phyloP scores from a whole-genome alignment of 2,329 filamentous ascomycete genomes.

The Fusarium paranaense region DNA sequence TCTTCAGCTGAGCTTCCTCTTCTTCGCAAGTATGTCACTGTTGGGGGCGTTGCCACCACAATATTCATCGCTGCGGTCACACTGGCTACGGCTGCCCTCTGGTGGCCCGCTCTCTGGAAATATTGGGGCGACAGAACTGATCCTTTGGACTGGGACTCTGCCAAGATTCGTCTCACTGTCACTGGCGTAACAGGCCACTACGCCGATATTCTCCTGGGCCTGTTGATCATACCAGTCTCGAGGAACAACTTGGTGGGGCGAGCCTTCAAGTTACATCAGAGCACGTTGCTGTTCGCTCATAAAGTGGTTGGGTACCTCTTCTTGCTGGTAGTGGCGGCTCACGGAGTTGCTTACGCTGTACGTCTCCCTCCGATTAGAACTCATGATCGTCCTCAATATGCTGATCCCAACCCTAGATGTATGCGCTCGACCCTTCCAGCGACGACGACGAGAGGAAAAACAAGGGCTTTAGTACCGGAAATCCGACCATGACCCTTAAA shows the following conservation, averaged over 20 bases:
- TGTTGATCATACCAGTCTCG: constrained; percentile 16
- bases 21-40: constrained; percentile 1
- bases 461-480: constrained; percentile 4
- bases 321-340: background rate
- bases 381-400: background rate
- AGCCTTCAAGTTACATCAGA: constrained; percentile 12
- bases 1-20: constrained; percentile 3
- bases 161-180: constrained; percentile 12
- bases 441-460: background rate
- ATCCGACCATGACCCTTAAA: constrained; percentile 11
- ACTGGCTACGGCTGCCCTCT: constrained; percentile 3
- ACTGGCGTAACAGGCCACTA: constrained; percentile 18
- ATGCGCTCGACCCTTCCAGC: constrained; percentile 8
- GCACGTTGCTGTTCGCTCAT: constrained; percentile 7
- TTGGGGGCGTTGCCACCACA: background rate
- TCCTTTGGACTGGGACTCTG: constrained; percentile 12
- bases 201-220: constrained; percentile 13
- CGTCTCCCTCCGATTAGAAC: background rate
- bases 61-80: background rate
- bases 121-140: constrained; percentile 17
- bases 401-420: background rate
- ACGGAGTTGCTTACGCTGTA: constrained; percentile 13
- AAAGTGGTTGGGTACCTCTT: constrained; percentile 11
- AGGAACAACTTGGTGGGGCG: constrained; percentile 6
- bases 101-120: constrained; percentile 5